Conservation (phyloP, 179 eudicot species). For the Patellifolia procumbens region DNA sequence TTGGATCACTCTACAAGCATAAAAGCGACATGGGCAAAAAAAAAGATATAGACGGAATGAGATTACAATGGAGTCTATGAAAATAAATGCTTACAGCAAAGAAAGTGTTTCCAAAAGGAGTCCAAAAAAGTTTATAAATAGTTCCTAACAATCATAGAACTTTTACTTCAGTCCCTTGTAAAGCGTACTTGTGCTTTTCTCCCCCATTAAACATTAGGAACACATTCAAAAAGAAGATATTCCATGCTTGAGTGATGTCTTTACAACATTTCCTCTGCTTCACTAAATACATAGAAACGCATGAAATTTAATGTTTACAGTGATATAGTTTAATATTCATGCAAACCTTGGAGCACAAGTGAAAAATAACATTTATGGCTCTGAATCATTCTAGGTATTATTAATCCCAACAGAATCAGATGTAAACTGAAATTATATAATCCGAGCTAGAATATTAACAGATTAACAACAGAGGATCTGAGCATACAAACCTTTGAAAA, state of each 20-base stretch:
- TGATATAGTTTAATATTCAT: not conserved
- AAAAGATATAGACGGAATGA: not conserved
- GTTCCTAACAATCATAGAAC: not conserved
- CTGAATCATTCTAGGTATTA: not conserved
- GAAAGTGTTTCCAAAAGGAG: not conserved
- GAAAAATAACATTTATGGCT: not conserved
- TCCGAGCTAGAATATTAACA: not conserved
- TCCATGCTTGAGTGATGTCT: slow-evolving; percentile 3
- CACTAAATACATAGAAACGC: not conserved
- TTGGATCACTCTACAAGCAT: slow-evolving; percentile 88
- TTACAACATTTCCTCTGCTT: not conserved
- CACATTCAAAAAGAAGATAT: not conserved
- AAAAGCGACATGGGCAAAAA: not conserved
- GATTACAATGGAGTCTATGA: not conserved
- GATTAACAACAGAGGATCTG: slow-evolving; percentile 8
- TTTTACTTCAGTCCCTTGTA: not conserved
- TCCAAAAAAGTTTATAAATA: not conserved
- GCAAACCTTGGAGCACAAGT: not conserved
- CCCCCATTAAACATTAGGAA: not conserved
- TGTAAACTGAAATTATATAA: slow-evolving; percentile 13
- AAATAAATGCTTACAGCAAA: not conserved
- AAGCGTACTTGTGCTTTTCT: not conserved
- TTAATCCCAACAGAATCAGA: not conserved
- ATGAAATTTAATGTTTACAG: not conserved
- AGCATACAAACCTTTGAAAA: slow-evolving; percentile 81